Conservation (phyloP, 306 rosid species). For the Cicer chorassanicum region DNA sequence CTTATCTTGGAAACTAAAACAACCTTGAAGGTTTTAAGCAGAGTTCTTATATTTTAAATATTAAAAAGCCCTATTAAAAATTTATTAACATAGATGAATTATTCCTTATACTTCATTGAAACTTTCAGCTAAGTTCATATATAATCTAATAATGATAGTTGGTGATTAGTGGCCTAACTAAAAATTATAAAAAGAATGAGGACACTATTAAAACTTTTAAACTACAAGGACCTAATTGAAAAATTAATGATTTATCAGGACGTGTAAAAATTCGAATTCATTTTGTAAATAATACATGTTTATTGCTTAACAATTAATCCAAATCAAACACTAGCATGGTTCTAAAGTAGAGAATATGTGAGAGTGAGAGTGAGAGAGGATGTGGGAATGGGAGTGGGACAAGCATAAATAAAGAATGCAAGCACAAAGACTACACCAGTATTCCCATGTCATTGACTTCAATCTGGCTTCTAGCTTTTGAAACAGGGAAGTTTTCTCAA, state of each 20-base stretch:
- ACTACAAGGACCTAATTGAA: not conserved
- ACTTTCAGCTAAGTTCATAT: not conserved
- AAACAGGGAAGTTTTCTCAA: constrained; percentile 85
- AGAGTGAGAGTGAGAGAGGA: not conserved
- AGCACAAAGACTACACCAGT: constrained; percentile 64
- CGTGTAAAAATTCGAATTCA: not conserved
- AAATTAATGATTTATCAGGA: not conserved
- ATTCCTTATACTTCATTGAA: not conserved
- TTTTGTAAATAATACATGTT: not conserved
- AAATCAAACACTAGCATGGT: constrained; percentile 18
- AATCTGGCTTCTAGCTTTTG: constrained; percentile 89
- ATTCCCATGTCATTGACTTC: constrained; percentile 88
- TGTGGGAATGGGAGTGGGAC: not conserved
- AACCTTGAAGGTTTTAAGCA: not conserved
- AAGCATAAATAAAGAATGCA: constrained; percentile 28
- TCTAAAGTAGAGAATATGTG: constrained; percentile 16
- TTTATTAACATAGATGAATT: not conserved
- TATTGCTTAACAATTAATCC: constrained; percentile 32
- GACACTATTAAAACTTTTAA: constrained; percentile 9
- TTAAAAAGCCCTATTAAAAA: not conserved
- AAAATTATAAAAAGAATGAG: constrained; percentile 2
- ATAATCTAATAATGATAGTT: not conserved
- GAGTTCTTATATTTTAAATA: not conserved
- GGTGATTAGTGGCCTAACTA: not conserved
- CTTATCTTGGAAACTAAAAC: constrained; percentile 4